Base-by-base conservation (phyloP, 73 alveolate genomes). In the Paramecium caudatum region DNA sequence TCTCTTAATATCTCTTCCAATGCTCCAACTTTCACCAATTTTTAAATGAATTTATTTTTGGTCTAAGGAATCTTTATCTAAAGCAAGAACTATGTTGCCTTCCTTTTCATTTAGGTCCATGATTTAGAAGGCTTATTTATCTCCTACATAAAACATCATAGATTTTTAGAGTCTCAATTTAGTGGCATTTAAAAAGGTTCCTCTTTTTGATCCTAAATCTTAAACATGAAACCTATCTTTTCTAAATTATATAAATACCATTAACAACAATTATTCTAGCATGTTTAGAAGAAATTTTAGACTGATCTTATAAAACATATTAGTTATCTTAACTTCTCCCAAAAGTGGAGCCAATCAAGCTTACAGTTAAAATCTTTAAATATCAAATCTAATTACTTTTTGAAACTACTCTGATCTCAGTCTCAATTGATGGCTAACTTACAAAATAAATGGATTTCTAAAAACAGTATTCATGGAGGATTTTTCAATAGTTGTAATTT, bases 171-270 rank as follows among this genome's bases (percentile, higher is more conserved):
- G 1, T 13, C 47, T 39, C 47, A 74, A 17, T 41, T 45, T 41
- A 37, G 36, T 9, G 12, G 88, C 88, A 37, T 37, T 74, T 37
- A 37, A 10, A 43, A 27, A 74, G 2, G 88, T 74, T 17, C 88
- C 88, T 74, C 88, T 74, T 19, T 74, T 74, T 3, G 70, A 74
- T 3, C 88, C 88, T 16, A 43, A 21, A 74, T 74, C 88, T 32
- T 41, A 21, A 4, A 74, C 6, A 16, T 74, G 47, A 74, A 74
- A 74, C 45, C 65, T 74, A 74, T 74, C 88, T 74, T 74, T 23
- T 17, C 19, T 27, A 27, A 39, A 21, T 34, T 10, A 74, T 27
- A 74, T 15, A 74, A 34, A 10, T 74, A 74, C 88, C 65, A 7
- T 74, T 43, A 5, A 41, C 37, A 37, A 74, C 9, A 10, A 3